A percentile compares a stretch with the other conserved stretches of the same genome.
Conservation (phyloP, 1,139 yeast species). For the Sugiyamaella castrensis region DNA sequence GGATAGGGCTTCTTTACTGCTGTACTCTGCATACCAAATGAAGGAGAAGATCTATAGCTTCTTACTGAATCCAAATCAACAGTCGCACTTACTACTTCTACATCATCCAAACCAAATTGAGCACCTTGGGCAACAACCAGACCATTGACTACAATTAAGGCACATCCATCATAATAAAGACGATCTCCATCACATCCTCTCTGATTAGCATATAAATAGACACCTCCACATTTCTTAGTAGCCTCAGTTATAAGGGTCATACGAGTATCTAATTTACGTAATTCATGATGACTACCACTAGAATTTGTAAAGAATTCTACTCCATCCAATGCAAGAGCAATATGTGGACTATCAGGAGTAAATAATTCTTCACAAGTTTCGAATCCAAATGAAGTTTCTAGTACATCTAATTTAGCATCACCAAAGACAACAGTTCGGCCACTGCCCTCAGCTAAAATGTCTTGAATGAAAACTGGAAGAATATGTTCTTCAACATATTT, state of each 20-base stretch:
- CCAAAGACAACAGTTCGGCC: slow-evolving; percentile 65
- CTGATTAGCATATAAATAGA: slow-evolving; percentile 89
- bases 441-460: slow-evolving; percentile 55
- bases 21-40: slow-evolving; percentile 73
- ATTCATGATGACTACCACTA: slow-evolving; percentile 94
- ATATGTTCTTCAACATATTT: slow-evolving; percentile 67
- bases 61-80: slow-evolving; percentile 90
- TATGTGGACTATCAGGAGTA: slow-evolving; percentile 95
- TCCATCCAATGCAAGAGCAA: slow-evolving; percentile 88
- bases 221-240: slow-evolving; percentile 93
- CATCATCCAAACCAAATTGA: slow-evolving; percentile 84
- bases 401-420: slow-evolving; percentile 79
- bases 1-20: slow-evolving; percentile 50
- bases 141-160: slow-evolving; percentile 90
- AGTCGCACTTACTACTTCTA: slow-evolving; percentile 91
- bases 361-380: slow-evolving; percentile 97
- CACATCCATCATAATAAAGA: slow-evolving; percentile 94
- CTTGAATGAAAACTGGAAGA: slow-evolving; percentile 63
- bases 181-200: slow-evolving; percentile 99
- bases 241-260: slow-evolving; percentile 85
- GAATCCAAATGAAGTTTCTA: slow-evolving; percentile 86
- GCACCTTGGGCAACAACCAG: slow-evolving; percentile 87
- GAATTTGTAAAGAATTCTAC: slow-evolving; percentile 95
- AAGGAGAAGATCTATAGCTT: slow-evolving; percentile 64
- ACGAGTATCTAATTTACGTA: slow-evolving; percentile 82